Evolutionary conservation across 371 early-diverging fungal species (phyloP), one percentile per base, ranked within the genome.

Genomic region (Circinella minor): DNA sequence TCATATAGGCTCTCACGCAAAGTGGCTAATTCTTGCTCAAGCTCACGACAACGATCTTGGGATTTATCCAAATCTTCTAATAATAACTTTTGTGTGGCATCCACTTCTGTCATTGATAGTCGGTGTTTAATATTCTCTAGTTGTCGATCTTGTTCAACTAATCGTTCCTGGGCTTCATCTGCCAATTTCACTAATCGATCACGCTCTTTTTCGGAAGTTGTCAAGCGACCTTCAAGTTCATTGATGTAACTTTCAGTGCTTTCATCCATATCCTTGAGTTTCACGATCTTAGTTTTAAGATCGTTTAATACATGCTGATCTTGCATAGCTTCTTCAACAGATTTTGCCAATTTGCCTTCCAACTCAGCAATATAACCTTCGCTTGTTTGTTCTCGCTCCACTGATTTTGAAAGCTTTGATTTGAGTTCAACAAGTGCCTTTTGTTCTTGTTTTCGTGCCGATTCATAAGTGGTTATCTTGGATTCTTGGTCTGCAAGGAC

Each of bases 201-300:
- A 36, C 66, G 61, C 4, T 67, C 70, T 38, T 71, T 55, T 37
- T 61, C 61, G n/a, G 69, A 43, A 9, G 55, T 48, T 4, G 77
- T 64, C 13, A 86, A 60, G 3, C 79, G 70, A 3, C 69, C 6
- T 67, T 86, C 85, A 9, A 86, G 72, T 34, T 81, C 81, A 39
- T 69, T 65, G 46, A 86, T 86, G 55, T 86, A 85, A 55, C 76
- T 72, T 62, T 84, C 86, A 3, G 83, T 82, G n/a, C 71, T 77
- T 6, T 75, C 66, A 49, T 84, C 85, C 70, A 75, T 74, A 38
- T 84, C 82, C 38, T 76, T 73, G 51, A 83, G 74, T 55, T 77
- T 75, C 18, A 76, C 60, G 43, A 85, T 75, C 34, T 83, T 83
- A 43, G 74, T 66, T 34, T 73, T 73, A 11, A 86, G 49, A 48